A percentile compares a stretch with the other conserved stretches of the same genome.
phyloP scores from a whole-genome alignment of 805 yeast species.

The Ogataea ramenticola region DNA sequence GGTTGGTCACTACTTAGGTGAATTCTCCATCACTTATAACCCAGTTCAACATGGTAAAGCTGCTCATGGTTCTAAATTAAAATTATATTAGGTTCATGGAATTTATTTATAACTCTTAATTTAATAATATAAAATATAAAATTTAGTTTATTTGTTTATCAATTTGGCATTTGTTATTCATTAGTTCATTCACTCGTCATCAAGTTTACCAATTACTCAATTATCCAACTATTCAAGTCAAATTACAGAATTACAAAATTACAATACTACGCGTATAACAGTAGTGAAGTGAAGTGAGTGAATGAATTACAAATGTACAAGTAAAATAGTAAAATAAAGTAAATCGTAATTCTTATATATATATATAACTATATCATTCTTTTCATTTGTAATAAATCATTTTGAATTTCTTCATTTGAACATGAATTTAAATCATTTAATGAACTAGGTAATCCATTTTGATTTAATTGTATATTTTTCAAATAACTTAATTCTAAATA shows the following conservation, averaged over 20 bases:
- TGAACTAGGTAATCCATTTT: conserved; percentile 76
- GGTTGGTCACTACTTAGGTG: conserved; percentile 99
- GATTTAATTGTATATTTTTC: conserved; percentile 53
- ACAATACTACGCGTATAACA: too few relatives aligned
- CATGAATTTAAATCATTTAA: conserved; percentile 58
- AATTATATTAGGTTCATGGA: conserved; percentile 22
- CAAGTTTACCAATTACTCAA: too few relatives aligned
- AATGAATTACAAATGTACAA: too few relatives aligned
- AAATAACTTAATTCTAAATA: conserved; percentile 66
- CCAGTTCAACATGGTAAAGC: conserved; percentile 96
- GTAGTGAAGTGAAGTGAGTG: too few relatives aligned
- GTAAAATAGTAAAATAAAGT: too few relatives aligned
- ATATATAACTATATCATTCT: not conserved
- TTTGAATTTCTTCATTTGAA: conserved; percentile 61
- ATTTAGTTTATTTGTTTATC: too few relatives aligned
- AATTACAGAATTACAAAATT: too few relatives aligned
- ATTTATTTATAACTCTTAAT: not conserved
- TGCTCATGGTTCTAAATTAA: conserved; percentile 30
- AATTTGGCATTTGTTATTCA: too few relatives aligned
- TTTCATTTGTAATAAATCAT: conserved; percentile 42
- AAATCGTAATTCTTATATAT: too few relatives aligned
- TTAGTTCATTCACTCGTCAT: too few relatives aligned
- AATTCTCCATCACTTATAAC: conserved; percentile 98
- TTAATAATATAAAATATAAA: not conserved
- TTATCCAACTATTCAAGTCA: too few relatives aligned